Conservation (phyloP, 2,329 filamentous ascomycete species). For the Fusarium brachygibbosum region DNA sequence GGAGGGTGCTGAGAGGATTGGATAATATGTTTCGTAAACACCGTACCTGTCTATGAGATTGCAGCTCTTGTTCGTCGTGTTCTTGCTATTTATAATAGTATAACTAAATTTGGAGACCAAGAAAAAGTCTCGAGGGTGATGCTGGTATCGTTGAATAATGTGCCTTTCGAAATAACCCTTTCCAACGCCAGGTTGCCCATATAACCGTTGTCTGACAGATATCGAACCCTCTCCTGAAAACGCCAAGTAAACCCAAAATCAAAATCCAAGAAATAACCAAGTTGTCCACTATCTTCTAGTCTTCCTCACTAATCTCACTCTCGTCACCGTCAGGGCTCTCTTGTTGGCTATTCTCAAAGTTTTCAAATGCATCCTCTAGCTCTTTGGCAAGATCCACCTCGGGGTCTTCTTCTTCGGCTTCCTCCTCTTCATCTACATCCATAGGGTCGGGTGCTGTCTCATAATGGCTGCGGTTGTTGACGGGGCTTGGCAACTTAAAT, state of each 20-base stretch:
- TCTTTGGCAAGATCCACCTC: conserved; percentile 63
- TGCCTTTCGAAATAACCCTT: conserved; percentile 12
- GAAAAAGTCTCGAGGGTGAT: conserved; percentile 10
- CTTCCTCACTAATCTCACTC: conserved; percentile 76
- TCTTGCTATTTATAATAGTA: conserved; percentile 4
- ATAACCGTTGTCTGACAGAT: conserved; percentile 10
- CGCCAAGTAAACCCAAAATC: conserved; percentile 23
- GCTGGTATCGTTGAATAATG: conserved; percentile 35
- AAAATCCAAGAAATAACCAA: background rate
- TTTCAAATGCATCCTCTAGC: conserved; percentile 64
- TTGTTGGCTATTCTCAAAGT: conserved; percentile 68
- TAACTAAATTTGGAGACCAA: conserved; percentile 1
- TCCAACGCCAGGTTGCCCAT: conserved; percentile 29
- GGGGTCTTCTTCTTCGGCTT: conserved; percentile 47
- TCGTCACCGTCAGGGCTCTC: conserved; percentile 68
- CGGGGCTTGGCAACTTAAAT: conserved; percentile 68
- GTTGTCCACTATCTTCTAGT: conserved; percentile 56
- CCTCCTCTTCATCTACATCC: conserved; percentile 51
- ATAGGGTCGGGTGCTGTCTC: conserved; percentile 45
- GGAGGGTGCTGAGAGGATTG: conserved; percentile 42
- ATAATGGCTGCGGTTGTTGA: conserved; percentile 56
- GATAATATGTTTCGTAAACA: background rate
- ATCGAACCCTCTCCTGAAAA: conserved; percentile 9
- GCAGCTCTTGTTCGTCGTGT: conserved; percentile 1
- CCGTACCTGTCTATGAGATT: conserved; percentile 8